Base-by-base conservation (phyloP, 2,329 filamentous ascomycete species). In the Fusarium compactum region DNA sequence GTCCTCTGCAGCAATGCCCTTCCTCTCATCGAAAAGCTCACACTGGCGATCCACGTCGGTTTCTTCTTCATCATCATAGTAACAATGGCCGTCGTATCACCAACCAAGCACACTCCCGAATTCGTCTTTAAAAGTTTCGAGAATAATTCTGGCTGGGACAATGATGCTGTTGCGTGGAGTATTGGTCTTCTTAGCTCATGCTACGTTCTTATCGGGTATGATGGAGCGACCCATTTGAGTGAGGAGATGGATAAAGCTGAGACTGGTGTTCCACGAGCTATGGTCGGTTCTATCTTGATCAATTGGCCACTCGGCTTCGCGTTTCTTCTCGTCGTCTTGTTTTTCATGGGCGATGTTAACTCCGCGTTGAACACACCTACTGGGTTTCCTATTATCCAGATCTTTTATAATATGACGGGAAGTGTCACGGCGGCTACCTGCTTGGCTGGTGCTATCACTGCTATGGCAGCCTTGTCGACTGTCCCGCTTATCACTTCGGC, bases 161-260 rank as follows among this genome's bases (percentile, higher is more conserved):
- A 29, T 5, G 45, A 67, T 8, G 71, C 47, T 1, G 22, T 69
- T 32, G 71, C 71, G 2, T 69, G 70, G 67, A 62, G 65, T 6
- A 73, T 73, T 9, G 71, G 71, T 8, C 43, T 73, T 20, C 51
- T 71, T 2, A 69, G 67, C 16, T 73, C 70, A 15, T 73, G 70
- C 22, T 73, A 69, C 11, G 64, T 73, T 4, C 40, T 73, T 0
- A 24, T 64, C 14, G 70, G 70, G 1, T 73, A 73, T 0, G 71
- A 73, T 32, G 67, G 68, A 20, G 67, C 67, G 2, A 71, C 67
- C 0, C 71, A 73, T 41, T 16, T 73, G 1, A 72, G 65, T 8
- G 71, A 73, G 6, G 71, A 73, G 24, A 73, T 73, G 67, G 41
- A 60, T 2, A 67, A 73, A 8, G 44, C 67, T 1, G 56, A 64